Evolutionary conservation across 768 basidiomycete species (phyloP).

Genomic region (Pleurotus tuoliensis): DNA sequence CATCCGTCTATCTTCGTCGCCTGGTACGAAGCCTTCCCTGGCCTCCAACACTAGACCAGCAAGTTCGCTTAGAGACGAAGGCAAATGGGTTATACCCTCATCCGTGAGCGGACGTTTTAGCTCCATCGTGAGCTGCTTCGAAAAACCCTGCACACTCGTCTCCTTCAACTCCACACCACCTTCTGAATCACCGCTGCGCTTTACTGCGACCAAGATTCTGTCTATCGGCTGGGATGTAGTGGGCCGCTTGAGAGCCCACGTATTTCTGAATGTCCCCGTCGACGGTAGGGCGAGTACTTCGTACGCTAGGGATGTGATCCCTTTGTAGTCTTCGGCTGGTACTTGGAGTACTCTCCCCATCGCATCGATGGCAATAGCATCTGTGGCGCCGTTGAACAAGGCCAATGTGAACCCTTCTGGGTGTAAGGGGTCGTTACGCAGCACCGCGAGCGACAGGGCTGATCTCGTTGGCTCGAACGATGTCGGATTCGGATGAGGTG

Average conservation of each 20-base stretch:
- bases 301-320: slow-evolving; percentile 21
- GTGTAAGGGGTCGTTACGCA: slow-evolving; percentile 30
- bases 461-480: slow-evolving; percentile 23
- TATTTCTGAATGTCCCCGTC: slow-evolving; percentile 27
- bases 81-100: slow-evolving; percentile 22
- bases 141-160: slow-evolving; percentile 32
- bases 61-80: slow-evolving; percentile 26
- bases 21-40: slow-evolving; percentile 16
- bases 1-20: background rate
- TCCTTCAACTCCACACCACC: slow-evolving; percentile 18
- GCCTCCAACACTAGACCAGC: slow-evolving; percentile 30
- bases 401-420: slow-evolving; percentile 33
- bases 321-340: slow-evolving; percentile 20
- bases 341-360: slow-evolving; percentile 25
- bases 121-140: slow-evolving; percentile 19
- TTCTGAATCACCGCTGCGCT: background rate
- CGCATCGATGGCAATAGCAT: slow-evolving; percentile 25
- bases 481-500: slow-evolving; percentile 19
- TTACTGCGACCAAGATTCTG: slow-evolving; percentile 21
- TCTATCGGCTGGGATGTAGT: slow-evolving; percentile 31
- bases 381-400: slow-evolving; percentile 21
- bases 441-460: slow-evolving; percentile 24
- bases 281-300: slow-evolving; percentile 19
- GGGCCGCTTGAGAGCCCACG: slow-evolving; percentile 28
- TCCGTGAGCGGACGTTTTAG: slow-evolving; percentile 21